phyloP scores from a whole-genome alignment of 1,139 yeast genomes.

The Yamadazyma diddensiae region DNA sequence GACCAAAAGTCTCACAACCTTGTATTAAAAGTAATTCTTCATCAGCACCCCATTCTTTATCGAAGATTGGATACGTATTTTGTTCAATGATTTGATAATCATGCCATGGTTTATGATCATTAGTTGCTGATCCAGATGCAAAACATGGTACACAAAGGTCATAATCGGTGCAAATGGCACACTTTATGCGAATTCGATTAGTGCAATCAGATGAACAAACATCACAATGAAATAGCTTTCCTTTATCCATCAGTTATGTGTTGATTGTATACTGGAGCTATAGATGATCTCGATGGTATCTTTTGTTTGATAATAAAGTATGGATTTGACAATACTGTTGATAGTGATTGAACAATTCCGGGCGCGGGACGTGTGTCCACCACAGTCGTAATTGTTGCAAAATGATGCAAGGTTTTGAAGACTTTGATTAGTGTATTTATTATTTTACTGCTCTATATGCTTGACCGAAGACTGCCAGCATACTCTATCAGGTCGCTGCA shows the following conservation, averaged over 20 bases:
- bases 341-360: too few species aligned
- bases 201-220: slow-evolving; percentile 95
- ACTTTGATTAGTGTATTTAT: too few species aligned
- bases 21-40: slow-evolving; percentile 86
- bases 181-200: slow-evolving; percentile 80
- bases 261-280: not conserved
- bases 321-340: too few species aligned
- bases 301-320: too few species aligned
- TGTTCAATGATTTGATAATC: slow-evolving; percentile 91
- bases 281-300: not conserved
- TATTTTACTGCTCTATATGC: too few species aligned
- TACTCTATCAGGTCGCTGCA: too few species aligned
- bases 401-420: too few species aligned
- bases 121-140: slow-evolving; percentile 76
- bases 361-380: too few species aligned
- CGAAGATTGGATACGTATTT: slow-evolving; percentile 90
- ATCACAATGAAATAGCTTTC: slow-evolving; percentile 81
- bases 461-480: too few species aligned
- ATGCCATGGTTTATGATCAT: slow-evolving; percentile 91
- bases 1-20: slow-evolving; percentile 87
- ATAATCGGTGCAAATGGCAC: slow-evolving; percentile 91
- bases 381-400: too few species aligned
- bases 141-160: slow-evolving; percentile 97
- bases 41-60: slow-evolving; percentile 96
- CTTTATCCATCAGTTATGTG: slow-evolving; percentile 18